phyloP scores from a whole-genome alignment of 2,329 filamentous ascomycete species.

The Metarhizium rileyi region DNA sequence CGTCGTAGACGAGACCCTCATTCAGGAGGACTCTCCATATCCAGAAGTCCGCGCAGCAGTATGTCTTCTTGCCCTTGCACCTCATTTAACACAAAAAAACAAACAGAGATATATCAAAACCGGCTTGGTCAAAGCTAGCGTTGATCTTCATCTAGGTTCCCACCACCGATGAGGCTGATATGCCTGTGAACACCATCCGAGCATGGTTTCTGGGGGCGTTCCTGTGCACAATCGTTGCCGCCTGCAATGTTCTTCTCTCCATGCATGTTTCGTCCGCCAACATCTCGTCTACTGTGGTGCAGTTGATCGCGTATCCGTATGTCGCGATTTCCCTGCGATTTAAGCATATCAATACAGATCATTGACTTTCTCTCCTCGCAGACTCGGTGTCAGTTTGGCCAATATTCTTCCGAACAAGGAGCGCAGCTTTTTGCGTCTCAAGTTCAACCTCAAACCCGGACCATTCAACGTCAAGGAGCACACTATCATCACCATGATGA shows the following conservation, averaged over 20 bases:
- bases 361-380: background rate
- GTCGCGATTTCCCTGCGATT: background rate
- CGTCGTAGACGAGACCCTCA: slow-evolving; percentile 33
- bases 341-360: background rate
- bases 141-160: slow-evolving; percentile 5
- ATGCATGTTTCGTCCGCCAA: slow-evolving; percentile 36
- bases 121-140: background rate
- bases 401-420: slow-evolving; percentile 17
- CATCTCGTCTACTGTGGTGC: slow-evolving; percentile 42
- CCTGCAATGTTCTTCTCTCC: slow-evolving; percentile 42
- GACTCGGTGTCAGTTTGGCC: slow-evolving; percentile 18
- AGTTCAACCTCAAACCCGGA: slow-evolving; percentile 25
- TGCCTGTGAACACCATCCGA: slow-evolving; percentile 45
- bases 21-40: slow-evolving; percentile 41
- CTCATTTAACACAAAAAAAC: background rate
- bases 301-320: slow-evolving; percentile 41
- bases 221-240: slow-evolving; percentile 45
- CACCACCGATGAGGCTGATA: slow-evolving; percentile 38
- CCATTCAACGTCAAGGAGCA: slow-evolving; percentile 36
- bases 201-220: slow-evolving; percentile 48
- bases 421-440: slow-evolving; percentile 17
- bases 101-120: background rate
- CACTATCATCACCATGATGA: slow-evolving; percentile 34
- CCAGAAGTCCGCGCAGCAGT: slow-evolving; percentile 18
- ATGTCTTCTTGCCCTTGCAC: background rate